phyloP scores from a whole-genome alignment of 208 protist genomes.

The Polymyxa betae region DNA sequence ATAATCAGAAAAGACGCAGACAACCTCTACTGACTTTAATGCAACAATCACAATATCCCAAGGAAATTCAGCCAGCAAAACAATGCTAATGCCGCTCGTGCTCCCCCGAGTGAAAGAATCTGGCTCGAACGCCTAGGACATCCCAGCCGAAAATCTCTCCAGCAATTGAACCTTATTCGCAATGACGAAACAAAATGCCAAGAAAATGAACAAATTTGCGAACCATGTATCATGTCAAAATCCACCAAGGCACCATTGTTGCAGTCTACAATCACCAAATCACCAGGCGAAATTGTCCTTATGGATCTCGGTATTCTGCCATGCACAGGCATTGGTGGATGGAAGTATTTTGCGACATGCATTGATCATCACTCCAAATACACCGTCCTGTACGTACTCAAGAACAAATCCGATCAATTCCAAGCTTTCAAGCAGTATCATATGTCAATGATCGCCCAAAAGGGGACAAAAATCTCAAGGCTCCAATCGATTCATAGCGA shows the following conservation, averaged over 20 bases:
- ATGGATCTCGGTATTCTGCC: background rate
- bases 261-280: background rate
- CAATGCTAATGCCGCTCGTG: too few species aligned
- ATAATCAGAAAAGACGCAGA: too few species aligned
- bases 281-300: background rate
- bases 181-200: background rate
- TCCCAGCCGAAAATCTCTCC: background rate
- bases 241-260: background rate
- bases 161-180: background rate
- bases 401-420: background rate
- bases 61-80: too few species aligned
- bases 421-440: background rate
- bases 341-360: background rate
- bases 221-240: background rate
- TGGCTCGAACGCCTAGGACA: background rate
- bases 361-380: background rate
- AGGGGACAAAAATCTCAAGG: background rate
- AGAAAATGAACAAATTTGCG: background rate
- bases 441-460: background rate
- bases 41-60: too few species aligned
- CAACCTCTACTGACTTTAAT: too few species aligned
- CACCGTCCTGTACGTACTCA: background rate
- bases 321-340: background rate
- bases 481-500: background rate
- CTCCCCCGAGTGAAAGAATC: too few species aligned